Percentiles rank a stretch among this genome's conserved stretches.
Conservation (phyloP, 441 rosid genomes). For the Melastoma candidum region DNA sequence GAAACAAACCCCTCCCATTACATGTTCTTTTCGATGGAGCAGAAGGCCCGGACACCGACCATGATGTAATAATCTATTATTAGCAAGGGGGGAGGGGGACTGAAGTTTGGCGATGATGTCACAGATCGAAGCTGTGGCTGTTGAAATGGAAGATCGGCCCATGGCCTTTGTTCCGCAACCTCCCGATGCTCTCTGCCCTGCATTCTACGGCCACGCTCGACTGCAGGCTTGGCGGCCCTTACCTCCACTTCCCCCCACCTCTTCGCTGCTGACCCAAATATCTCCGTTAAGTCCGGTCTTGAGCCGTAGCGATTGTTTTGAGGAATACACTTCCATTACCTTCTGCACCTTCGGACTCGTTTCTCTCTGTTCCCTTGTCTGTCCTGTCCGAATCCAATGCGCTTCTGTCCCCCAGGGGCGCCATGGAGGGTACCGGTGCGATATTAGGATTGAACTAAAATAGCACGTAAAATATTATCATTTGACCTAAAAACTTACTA, state of each 20-base stretch:
- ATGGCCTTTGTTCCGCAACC: neutral
- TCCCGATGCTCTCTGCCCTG: slow-evolving; percentile 6
- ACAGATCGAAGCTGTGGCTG: slow-evolving; percentile 30
- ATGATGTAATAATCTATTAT: too few relatives aligned
- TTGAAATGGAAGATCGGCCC: slow-evolving; percentile 19
- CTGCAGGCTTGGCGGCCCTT: neutral
- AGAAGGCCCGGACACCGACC: too few relatives aligned
- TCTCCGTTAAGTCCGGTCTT: slow-evolving; percentile 6
- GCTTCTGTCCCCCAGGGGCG: slow-evolving; percentile 1
- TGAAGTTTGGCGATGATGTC: too few relatives aligned
- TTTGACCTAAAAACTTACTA: too few relatives aligned
- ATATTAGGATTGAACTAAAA: too few relatives aligned
- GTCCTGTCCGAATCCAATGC: neutral
- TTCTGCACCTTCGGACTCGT: neutral
- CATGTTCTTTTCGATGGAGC: too few relatives aligned
- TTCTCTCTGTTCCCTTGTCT: neutral
- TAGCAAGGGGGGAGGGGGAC: too few relatives aligned
- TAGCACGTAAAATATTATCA: too few relatives aligned
- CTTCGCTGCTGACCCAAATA: neutral
- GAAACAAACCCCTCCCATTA: too few relatives aligned
- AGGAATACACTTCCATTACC: neutral
- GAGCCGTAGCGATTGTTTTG: slow-evolving; percentile 1
- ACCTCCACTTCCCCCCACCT: slow-evolving; percentile 2
- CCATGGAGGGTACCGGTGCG: neutral
- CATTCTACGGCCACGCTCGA: slow-evolving; percentile 8